Percentiles rank a stretch among this genome's conserved stretches.
phyloP scores from a whole-genome alignment of 2,329 filamentous ascomycete species.

The Apiospora sp. region DNA sequence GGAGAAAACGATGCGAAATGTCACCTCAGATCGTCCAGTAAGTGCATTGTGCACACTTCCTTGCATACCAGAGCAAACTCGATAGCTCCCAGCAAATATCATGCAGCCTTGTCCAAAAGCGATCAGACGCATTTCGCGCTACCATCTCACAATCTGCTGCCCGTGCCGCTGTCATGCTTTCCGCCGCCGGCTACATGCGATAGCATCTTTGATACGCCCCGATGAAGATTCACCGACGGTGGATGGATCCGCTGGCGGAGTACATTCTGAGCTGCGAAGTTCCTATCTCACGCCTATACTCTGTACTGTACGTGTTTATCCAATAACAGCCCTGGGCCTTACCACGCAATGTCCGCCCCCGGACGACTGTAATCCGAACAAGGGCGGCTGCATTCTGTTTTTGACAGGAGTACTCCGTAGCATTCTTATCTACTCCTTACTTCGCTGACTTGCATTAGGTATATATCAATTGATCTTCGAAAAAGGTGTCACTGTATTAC shows the following conservation, averaged over 20 bases:
- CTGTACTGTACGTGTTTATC: background rate
- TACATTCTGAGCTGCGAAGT: background rate
- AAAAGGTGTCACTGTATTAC: background rate
- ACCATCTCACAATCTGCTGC: constrained; percentile 1
- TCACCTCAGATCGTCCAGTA: background rate
- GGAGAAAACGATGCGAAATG: background rate
- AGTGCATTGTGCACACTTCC: background rate
- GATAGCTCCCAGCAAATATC: background rate
- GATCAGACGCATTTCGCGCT: constrained; percentile 1
- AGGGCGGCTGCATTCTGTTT: background rate
- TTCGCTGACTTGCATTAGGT: background rate
- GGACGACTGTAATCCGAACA: background rate
- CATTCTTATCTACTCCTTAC: background rate
- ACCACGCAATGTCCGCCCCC: background rate
- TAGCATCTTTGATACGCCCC: background rate
- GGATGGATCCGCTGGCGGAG: background rate
- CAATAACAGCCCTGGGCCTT: background rate
- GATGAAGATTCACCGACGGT: no score
- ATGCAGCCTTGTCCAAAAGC: background rate
- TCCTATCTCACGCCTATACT: background rate
- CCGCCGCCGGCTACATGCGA: background rate
- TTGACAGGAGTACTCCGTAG: background rate
- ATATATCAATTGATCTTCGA: background rate
- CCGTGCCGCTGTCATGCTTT: background rate
- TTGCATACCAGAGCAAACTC: background rate